A percentile compares a stretch with the other conserved stretches of the same genome.
These are phyloP conservation scores for Phytophthora foliorum DNA, from an alignment of 352 stramenopile species.

Conservation along the genomic window DNA sequence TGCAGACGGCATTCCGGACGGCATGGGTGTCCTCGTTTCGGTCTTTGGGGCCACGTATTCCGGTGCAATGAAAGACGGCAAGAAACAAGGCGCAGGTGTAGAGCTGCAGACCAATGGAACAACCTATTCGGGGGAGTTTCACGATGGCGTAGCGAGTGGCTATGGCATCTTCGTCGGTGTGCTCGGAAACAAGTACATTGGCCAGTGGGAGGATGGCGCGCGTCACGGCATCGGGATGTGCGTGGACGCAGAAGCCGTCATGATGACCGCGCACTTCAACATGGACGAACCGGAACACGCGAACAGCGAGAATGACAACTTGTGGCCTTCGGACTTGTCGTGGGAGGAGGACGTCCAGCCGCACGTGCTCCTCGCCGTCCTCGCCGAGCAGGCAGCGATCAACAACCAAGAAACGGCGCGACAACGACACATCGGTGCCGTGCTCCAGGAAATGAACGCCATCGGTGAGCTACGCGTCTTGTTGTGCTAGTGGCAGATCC, in stretches of 20 bases:
- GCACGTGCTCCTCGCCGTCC: conserved; percentile 46
- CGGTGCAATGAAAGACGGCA: conserved; percentile 43
- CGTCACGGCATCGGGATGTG: conserved; percentile 53
- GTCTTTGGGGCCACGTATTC: conserved; percentile 49
- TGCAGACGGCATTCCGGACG: conserved; percentile 47
- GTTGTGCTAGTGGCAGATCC: conserved; percentile 23
- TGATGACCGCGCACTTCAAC: conserved; percentile 36
- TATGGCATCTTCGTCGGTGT: conserved; percentile 57
- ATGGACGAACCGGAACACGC: conserved; percentile 28
- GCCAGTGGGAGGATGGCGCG: conserved; percentile 47
- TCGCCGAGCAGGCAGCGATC: conserved; percentile 48
- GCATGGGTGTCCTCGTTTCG: conserved; percentile 47
- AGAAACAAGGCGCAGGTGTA: conserved; percentile 55
- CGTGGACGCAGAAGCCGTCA: conserved; percentile 43
- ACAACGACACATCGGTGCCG: conserved; percentile 41
- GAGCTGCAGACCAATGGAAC: conserved; percentile 50
- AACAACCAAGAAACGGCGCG: conserved; percentile 49
- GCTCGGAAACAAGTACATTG: conserved; percentile 55
- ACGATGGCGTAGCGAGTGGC: conserved; percentile 30
- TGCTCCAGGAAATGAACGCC: conserved; percentile 37
- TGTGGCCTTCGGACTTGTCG: background rate
- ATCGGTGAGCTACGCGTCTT: conserved; percentile 37
- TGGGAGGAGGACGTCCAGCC: conserved; percentile 30
- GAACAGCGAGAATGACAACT: conserved; percentile 11
- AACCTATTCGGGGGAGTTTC: conserved; percentile 52